Base-by-base conservation (phyloP, 148 eudicot genomes). In the Cornus kousa region DNA sequence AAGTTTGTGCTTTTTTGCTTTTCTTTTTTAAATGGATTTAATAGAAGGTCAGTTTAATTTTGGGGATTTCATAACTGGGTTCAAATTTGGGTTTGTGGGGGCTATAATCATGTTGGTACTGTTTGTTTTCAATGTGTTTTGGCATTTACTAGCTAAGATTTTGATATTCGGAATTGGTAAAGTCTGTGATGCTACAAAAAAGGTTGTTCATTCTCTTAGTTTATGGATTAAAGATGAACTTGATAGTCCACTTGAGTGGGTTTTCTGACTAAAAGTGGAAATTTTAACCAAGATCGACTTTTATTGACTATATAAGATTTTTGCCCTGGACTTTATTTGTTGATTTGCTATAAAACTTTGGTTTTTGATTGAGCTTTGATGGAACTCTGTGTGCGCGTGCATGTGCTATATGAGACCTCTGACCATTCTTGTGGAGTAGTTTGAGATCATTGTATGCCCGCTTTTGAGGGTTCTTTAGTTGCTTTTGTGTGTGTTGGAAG, bases 181-280 rank as follows among this genome's bases (percentile, higher is more conserved):
- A 43, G 12, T 50, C 48, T 64, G 6, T 23, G 4, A 11, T 53
- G 14, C 12, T 53, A 53, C 17, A 12, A 12, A 11, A 53, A 53
- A 13, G 12, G 14, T 1, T 53, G 59, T 16, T 64, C 39, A 28
- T 11, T 22, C 46, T 60, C 71, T n/a, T 40, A 32, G 32, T 9
- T 79, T 43, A 8, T n/a, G 70, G 71, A 62, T 39, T 78, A 20
- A 65, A 43, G 23, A 43, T 72, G 24, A 31, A 70, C 33, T 31
- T 70, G 50, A 22, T 77, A 37, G 65, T 23, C 53, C 40, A 57
- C 23, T 74, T 59, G 24, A 55, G 24, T 57, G 67, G 59, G 16
- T 53, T 53, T 53, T 53, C 19, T 43, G 48, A 35, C 37, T 43
- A 1, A 2, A 23, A 55, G 39, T 64, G 62, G 31, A 43, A 43